phyloP scores from a whole-genome alignment of 768 basidiomycete species.

The Lanmaoa rubissima region DNA sequence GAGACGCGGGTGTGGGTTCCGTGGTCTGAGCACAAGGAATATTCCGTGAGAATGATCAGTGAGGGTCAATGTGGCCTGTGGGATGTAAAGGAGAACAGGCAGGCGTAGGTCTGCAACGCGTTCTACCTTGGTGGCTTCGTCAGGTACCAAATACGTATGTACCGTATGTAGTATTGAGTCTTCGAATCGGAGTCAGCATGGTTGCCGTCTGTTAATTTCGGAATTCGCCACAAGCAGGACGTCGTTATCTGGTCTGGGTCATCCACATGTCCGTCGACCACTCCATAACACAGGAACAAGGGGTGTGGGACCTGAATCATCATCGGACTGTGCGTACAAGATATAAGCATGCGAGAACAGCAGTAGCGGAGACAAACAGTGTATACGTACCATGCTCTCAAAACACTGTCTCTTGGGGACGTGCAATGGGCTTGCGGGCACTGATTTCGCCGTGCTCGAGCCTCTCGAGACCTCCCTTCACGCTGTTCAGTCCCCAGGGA shows the following conservation, averaged over 20 bases:
- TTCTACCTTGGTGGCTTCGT: no score
- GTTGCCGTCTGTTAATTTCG: no score
- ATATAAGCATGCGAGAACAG: not conserved
- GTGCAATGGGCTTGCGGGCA: conserved; percentile 1
- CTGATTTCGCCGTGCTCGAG: not conserved
- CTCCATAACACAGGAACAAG: not conserved
- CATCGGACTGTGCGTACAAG: not conserved
- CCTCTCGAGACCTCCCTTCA: not conserved
- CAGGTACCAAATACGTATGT: no score
- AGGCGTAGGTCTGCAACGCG: not conserved
- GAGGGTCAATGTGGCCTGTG: conserved; percentile 10
- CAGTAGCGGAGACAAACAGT: not conserved
- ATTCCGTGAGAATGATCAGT: conserved; percentile 15
- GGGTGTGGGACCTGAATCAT: not conserved
- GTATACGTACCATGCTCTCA: not conserved
- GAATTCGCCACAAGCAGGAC: no score
- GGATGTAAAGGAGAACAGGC: conserved; percentile 17
- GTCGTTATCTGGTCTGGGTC: no score
- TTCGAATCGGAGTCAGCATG: no score
- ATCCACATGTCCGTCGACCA: no score
- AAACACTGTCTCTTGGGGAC: not conserved
- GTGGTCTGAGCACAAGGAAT: conserved; percentile 20
- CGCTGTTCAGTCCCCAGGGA: not conserved
- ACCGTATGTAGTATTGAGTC: no score
- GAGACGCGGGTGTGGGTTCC: conserved; percentile 23